A percentile compares a stretch with the other conserved stretches of the same genome.
phyloP scores from a whole-genome alignment of 2,329 filamentous ascomycete genomes.

The Colletotrichum magnum region DNA sequence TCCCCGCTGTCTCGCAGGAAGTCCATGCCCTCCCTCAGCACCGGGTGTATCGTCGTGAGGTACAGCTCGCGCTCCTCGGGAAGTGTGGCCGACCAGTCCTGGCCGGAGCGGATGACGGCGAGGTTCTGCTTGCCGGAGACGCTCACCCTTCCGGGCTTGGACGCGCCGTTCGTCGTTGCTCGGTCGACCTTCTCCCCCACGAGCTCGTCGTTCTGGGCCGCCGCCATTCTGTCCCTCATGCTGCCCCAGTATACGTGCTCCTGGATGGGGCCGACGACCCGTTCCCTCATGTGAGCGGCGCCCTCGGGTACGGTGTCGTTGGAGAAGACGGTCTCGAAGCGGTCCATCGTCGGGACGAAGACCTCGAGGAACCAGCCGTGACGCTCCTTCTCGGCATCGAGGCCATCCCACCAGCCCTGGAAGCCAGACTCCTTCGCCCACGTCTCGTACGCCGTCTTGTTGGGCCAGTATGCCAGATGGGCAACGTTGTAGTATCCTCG shows the following conservation, averaged over 20 bases:
- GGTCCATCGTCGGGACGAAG: slow-evolving; percentile 56
- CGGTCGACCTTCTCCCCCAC: slow-evolving; percentile 43
- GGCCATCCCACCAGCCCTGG: slow-evolving; percentile 53
- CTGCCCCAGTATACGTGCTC: slow-evolving; percentile 63
- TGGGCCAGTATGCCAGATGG: slow-evolving; percentile 56
- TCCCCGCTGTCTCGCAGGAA: slow-evolving; percentile 59
- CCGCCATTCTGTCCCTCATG: slow-evolving; percentile 59
- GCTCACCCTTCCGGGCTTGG: slow-evolving; percentile 7
- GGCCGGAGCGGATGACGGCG: slow-evolving; percentile 59
- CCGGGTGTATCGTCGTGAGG: slow-evolving; percentile 60
- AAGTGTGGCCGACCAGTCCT: slow-evolving; percentile 58
- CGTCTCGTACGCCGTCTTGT: slow-evolving; percentile 44
- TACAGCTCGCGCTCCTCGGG: slow-evolving; percentile 59
- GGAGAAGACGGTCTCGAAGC: slow-evolving; percentile 60
- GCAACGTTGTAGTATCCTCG: slow-evolving; percentile 41
- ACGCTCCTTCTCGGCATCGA: slow-evolving; percentile 43
- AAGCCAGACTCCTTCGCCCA: slow-evolving; percentile 55
- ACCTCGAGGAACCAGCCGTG: slow-evolving; percentile 60
- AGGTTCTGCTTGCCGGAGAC: slow-evolving; percentile 57
- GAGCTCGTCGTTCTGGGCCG: slow-evolving; percentile 54
- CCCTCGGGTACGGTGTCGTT: slow-evolving; percentile 54
- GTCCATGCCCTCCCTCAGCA: slow-evolving; percentile 58
- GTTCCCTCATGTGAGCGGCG: slow-evolving; percentile 55
- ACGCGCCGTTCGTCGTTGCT: background rate
- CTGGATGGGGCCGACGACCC: slow-evolving; percentile 52